Conservation (phyloP, 192 early-diverging fungal genomes). For the Piromyces finnis region DNA sequence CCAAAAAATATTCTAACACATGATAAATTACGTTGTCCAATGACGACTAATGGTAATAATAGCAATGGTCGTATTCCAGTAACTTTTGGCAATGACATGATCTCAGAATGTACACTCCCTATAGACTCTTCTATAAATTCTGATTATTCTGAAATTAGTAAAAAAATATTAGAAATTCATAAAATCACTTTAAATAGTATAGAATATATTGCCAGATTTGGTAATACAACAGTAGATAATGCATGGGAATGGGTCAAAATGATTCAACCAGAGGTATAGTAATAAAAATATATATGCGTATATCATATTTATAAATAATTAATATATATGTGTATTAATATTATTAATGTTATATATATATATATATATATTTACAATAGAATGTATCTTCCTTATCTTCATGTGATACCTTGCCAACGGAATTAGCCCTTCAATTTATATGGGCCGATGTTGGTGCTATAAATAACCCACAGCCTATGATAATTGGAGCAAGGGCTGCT, state of each 20-base stretch:
- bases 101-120: background rate
- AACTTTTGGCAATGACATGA: background rate
- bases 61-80: background rate
- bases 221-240: background rate
- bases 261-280: background rate
- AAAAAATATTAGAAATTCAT: background rate
- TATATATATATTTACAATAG: no score
- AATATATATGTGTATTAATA: no score
- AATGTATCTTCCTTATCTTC: no score
- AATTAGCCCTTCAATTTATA: no score
- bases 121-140: background rate
- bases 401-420: no score
- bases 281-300: no score
- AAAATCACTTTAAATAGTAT: background rate
- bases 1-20: background rate
- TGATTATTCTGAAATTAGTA: background rate
- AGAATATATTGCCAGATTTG: background rate
- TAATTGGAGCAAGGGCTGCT: no score
- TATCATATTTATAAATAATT: no score
- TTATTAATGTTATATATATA: no score
- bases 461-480: no score
- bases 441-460: no score
- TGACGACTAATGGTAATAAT: background rate
- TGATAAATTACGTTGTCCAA: background rate
- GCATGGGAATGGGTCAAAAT: background rate